Percentiles rank a stretch among this genome's conserved stretches.
These are phyloP conservation scores for Silene noctiflora DNA, from an alignment of 179 eudicot species.

Conservation along the genomic window DNA sequence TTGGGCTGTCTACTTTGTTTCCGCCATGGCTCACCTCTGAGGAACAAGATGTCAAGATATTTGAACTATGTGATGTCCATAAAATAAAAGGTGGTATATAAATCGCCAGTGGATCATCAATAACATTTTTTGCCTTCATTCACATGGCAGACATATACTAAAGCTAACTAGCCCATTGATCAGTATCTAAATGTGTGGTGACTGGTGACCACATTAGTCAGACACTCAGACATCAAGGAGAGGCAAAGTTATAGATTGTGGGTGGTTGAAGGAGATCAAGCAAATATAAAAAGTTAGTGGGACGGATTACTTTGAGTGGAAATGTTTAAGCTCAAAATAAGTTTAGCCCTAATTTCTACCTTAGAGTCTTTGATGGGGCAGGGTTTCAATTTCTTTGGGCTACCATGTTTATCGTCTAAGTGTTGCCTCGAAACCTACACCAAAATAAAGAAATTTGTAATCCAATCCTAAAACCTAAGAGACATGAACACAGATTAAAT, in stretches of 20 bases:
- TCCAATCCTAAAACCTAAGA: background rate
- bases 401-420: background rate
- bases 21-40: background rate
- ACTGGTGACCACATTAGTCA: background rate
- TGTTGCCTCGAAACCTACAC: background rate
- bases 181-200: background rate
- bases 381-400: background rate
- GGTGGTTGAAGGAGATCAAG: background rate
- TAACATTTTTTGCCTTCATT: background rate
- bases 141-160: background rate
- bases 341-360: background rate
- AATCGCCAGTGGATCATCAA: background rate
- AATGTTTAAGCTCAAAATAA: background rate
- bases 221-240: background rate
- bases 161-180: background rate
- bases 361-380: background rate
- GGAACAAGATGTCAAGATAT: background rate
- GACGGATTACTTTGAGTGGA: background rate
- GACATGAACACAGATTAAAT: background rate
- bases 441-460: background rate
- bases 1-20: background rate
- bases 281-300: background rate
- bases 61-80: background rate
- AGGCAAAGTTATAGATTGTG: background rate
- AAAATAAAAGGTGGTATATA: background rate